Conservation (phyloP, 176 grass and related monocot species). For the Carex littledalei region DNA sequence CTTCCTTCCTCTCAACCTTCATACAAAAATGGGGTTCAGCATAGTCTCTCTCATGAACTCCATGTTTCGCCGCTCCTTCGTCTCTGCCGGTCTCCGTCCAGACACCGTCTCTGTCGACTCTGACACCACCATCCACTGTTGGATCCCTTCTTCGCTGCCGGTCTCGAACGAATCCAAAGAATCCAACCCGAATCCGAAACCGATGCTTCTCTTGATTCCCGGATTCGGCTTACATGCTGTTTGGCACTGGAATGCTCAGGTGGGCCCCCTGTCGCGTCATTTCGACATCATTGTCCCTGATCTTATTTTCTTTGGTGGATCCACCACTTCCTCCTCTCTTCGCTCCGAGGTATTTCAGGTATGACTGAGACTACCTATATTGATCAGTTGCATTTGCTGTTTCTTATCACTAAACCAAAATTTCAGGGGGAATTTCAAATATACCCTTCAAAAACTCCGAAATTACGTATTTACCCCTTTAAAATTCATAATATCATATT, state of each 20-base stretch:
- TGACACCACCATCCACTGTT: constrained; percentile 63
- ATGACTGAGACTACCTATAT: not conserved
- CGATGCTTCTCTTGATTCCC: constrained; percentile 63
- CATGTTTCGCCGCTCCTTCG: constrained; percentile 48
- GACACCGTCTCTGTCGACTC: constrained; percentile 36
- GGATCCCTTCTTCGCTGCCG: constrained; percentile 51
- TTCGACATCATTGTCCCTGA: constrained; percentile 76
- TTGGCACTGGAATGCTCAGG: constrained; percentile 81
- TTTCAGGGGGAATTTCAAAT: not conserved
- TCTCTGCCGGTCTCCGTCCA: constrained; percentile 46
- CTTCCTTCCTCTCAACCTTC: not conserved
- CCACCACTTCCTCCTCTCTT: constrained; percentile 41
- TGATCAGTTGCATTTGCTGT: not conserved
- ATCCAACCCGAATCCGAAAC: constrained; percentile 25
- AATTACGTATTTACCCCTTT: no score
- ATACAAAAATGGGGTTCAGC: constrained; percentile 51
- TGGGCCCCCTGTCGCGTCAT: constrained; percentile 41
- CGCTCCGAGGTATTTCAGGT: constrained; percentile 70
- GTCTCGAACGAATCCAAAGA: not conserved
- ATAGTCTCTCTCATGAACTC: constrained; percentile 44
- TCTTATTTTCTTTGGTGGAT: constrained; percentile 82
- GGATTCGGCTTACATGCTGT: constrained; percentile 60
- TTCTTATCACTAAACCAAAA: not conserved
- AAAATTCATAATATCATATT: no score
- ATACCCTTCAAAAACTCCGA: no score